phyloP scores from a whole-genome alignment of 108 stramenopile genomes.

The Nitzschia sp. region DNA sequence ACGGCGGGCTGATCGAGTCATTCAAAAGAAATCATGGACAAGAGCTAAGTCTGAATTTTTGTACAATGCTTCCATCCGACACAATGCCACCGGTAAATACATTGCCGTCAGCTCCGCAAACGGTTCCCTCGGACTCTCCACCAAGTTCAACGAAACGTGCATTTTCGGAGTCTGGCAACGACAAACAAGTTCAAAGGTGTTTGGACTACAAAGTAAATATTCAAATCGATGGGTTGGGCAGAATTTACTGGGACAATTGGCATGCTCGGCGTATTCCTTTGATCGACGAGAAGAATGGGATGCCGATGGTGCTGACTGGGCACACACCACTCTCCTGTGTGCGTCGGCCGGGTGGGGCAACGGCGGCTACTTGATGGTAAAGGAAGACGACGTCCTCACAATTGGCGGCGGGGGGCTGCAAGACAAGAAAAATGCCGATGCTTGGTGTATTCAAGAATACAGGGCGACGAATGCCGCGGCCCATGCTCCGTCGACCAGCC shows the following conservation, averaged over 20 bases:
- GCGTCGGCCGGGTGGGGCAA: constrained; percentile 59
- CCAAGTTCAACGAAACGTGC: constrained; percentile 39
- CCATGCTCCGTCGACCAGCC: too few species aligned
- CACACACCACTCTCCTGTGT: constrained; percentile 38
- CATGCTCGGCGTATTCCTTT: constrained; percentile 43
- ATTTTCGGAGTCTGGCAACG: constrained; percentile 52
- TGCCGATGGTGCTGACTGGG: constrained; percentile 35
- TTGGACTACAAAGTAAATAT: constrained; percentile 54
- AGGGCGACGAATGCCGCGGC: neutral
- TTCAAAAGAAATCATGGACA: constrained; percentile 50
- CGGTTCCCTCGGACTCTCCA: constrained; percentile 9
- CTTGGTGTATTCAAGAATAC: constrained; percentile 44
- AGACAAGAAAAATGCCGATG: constrained; percentile 40
- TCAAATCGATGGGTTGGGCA: constrained; percentile 50
- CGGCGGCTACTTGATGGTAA: constrained; percentile 50
- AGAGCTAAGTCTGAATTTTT: constrained; percentile 33
- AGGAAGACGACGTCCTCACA: constrained; percentile 1
- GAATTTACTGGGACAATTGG: constrained; percentile 45
- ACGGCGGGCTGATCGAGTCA: constrained; percentile 53
- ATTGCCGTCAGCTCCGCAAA: constrained; percentile 25
- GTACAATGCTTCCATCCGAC: constrained; percentile 39
- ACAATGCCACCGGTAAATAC: constrained; percentile 42
- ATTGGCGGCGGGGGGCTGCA: constrained; percentile 35
- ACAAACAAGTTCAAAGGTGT: constrained; percentile 29
- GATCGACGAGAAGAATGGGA: constrained; percentile 65